A percentile compares a stretch with the other conserved stretches of the same genome.
Conservation (phyloP, 192 early-diverging fungal genomes). For the Rhizophagus clarus region DNA sequence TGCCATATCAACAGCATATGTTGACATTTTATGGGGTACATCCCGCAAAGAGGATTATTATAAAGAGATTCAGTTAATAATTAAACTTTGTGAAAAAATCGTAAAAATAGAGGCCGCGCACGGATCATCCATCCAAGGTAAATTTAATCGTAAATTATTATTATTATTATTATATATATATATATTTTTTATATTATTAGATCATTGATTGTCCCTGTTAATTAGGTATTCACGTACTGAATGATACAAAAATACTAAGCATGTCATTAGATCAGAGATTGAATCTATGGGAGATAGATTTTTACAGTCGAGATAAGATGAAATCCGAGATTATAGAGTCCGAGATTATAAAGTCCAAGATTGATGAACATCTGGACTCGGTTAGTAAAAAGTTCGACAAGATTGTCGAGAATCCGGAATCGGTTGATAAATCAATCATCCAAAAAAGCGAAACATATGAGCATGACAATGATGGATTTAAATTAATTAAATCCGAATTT, state of each 20-base stretch:
- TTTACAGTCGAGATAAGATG: not conserved
- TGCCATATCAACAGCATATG: conserved; percentile 41
- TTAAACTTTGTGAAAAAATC: conserved; percentile 9
- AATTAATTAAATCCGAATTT: conserved; percentile 47
- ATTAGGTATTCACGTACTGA: conserved; percentile 47
- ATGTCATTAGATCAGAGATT: conserved; percentile 75
- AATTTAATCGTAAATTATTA: no score
- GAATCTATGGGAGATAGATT: conserved; percentile 52
- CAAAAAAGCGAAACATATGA: no score
- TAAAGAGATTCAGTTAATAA: not conserved
- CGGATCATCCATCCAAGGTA: conserved; percentile 74
- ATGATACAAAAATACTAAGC: conserved; percentile 43
- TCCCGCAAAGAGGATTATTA: not conserved
- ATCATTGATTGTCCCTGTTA: conserved; percentile 8
- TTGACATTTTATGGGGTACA: conserved; percentile 30
- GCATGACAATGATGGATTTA: conserved; percentile 15
- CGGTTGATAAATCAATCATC: no score
- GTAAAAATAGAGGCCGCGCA: conserved; percentile 51
- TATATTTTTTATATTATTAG: not conserved
- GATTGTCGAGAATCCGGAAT: no score
- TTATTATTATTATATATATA: no score
- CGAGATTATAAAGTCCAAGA: no score
- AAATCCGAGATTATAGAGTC: no score
- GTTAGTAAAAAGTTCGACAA: no score
- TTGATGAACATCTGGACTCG: no score